Evolutionary conservation across 1,139 yeast genomes (phyloP), one percentile per base, ranked within the genome.

Genomic region (Taphrina pruni): DNA sequence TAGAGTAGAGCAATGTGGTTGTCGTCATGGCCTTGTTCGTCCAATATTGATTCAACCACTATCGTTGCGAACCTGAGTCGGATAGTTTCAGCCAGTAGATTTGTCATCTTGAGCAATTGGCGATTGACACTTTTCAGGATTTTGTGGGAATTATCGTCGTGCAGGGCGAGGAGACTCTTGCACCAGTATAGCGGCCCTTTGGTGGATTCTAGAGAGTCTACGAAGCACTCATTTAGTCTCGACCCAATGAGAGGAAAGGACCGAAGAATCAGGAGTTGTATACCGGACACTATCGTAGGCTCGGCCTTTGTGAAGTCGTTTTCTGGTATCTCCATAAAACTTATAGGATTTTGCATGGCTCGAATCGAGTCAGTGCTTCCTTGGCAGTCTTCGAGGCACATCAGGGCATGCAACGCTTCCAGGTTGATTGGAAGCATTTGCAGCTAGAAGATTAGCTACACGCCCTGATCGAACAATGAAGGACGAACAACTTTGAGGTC

Each of bases 401-500:
- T 6, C 9, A 50, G 32, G 12, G 54, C 20, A 50, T 50, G 54
- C 54, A 50, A n/a, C 36, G 54, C 54, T 11, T 50, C 54, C 11
- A 50, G 36, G n/a, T 50, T 50, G 54, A 11, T 35, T 11, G 12
- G 17, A 7, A 50, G 48, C 48, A 45, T 45, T 14, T 45, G 20
- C 20, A 45, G 48, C 48, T 45, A 45, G 17, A 45, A 12, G 20
- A 50, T 50, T 50, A 50, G 54, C 54, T 50, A 20, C n/a, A 17
- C 8, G 48, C 48, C 20, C 20, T 17, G n/a, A 17, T 7, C 48
- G 48, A n/a, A 45, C 8, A n/a, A 8, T 7, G n/a, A n/a, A 12
- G 4, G 54, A 50, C 54, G 45, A 43, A 64, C 67, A 21, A 54
- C 36, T 35, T 46, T 26, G 45, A 43, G 56, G 32, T 64, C 67